A percentile compares a stretch with the other conserved stretches of the same genome.
phyloP scores from a whole-genome alignment of 495 filamentous ascomycete genomes.

The Xylaria sp. region DNA sequence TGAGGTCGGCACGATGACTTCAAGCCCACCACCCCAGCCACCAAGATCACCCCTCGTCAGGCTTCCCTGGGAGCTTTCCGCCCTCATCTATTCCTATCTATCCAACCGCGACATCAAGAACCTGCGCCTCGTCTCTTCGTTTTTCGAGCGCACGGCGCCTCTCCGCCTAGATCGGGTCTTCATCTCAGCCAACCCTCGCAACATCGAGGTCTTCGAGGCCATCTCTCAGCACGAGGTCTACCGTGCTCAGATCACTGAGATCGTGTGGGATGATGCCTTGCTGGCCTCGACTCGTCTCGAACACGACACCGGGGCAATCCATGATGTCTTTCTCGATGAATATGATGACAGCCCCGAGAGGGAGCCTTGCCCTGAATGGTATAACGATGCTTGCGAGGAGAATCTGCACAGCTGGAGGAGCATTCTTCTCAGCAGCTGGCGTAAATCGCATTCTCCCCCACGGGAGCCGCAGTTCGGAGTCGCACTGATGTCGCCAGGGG shows the following conservation, averaged over 20 bases:
- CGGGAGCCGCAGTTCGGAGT: background rate
- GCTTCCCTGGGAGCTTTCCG: background rate
- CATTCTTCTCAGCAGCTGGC: too few relatives aligned
- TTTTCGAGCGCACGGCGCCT: background rate
- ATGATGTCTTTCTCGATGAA: too few relatives aligned
- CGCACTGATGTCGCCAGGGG: background rate
- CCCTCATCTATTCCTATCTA: background rate
- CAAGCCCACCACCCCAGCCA: background rate
- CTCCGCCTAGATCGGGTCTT: background rate
- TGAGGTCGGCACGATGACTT: background rate
- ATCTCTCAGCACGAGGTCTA: background rate
- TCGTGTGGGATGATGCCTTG: background rate
- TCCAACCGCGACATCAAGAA: slow-evolving; percentile 1
- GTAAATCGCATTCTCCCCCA: background rate
- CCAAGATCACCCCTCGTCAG: background rate
- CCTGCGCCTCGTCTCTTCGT: background rate
- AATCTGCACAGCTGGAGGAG: too few relatives aligned
- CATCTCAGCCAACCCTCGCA: background rate
- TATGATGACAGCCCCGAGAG: background rate
- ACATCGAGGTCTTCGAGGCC: background rate
- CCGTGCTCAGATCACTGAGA: background rate
- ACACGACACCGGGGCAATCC: background rate
- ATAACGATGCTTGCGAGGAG: background rate
- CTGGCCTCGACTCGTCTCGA: background rate
- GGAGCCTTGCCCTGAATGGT: background rate